Evolutionary conservation across 805 yeast species (phyloP).

Genomic region (Pichia heedii): DNA sequence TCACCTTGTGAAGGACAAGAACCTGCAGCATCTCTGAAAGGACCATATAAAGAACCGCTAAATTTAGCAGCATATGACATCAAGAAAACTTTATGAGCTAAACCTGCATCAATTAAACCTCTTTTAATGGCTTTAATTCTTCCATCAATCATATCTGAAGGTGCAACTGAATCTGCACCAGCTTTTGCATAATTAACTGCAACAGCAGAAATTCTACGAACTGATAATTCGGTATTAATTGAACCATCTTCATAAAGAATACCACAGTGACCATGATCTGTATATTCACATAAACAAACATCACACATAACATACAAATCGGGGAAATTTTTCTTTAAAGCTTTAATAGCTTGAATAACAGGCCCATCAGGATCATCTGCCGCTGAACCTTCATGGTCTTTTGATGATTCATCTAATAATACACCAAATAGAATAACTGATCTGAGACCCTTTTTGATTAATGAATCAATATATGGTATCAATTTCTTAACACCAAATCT

Average conservation of each 20-base stretch:
- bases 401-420: conserved; percentile 62
- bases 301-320: conserved; percentile 83
- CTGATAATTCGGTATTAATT: conserved; percentile 65
- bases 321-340: conserved; percentile 61
- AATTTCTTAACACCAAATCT: conserved; percentile 78
- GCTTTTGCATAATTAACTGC: conserved; percentile 94
- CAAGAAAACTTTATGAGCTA: conserved; percentile 82
- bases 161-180: conserved; percentile 94
- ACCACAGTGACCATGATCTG: conserved; percentile 98
- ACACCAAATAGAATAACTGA: conserved; percentile 92
- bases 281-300: conserved; percentile 94
- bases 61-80: conserved; percentile 95
- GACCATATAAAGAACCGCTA: conserved; percentile 86
- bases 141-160: conserved; percentile 97
- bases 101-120: conserved; percentile 68
- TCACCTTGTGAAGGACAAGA: conserved; percentile 86
- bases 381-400: conserved; percentile 75
- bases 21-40: conserved; percentile 96
- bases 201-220: conserved; percentile 81
- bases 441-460: conserved; percentile 73
- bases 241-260: conserved; percentile 79
- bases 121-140: conserved; percentile 79
- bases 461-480: conserved; percentile 55
- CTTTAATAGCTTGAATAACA: conserved; percentile 70
- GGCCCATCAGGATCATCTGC: conserved; percentile 98